Conservation (phyloP, 108 stramenopile species). For the Tribonema minus region DNA sequence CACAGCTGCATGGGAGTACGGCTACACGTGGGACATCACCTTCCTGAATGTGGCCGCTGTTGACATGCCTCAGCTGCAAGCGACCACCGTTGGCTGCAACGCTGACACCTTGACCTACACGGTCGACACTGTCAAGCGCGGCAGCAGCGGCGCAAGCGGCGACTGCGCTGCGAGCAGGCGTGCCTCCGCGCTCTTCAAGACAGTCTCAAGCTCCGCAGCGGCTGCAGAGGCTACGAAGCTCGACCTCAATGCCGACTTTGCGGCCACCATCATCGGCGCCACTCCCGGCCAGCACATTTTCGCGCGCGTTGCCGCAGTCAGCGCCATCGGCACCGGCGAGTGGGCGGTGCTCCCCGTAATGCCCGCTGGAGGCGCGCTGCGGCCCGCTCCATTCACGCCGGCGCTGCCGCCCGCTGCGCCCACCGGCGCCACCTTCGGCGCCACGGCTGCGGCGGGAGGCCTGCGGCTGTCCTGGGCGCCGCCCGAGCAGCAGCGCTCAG, state of each 20-base stretch:
- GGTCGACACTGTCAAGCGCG: neutral
- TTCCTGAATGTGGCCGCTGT: neutral
- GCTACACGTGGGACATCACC: slow-evolving; percentile 16
- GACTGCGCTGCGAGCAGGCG: neutral
- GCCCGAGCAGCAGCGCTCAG: neutral
- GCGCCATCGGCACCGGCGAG: neutral
- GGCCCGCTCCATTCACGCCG: neutral
- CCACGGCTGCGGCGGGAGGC: neutral
- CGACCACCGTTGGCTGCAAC: neutral
- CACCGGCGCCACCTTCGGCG: neutral
- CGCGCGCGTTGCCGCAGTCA: neutral
- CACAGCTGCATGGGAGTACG: slow-evolving; percentile 23
- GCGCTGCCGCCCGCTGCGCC: too few relatives aligned
- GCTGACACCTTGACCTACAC: neutral
- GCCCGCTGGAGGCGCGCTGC: too few relatives aligned
- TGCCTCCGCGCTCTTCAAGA: neutral
- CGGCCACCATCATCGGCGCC: neutral
- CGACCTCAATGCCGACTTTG: neutral
- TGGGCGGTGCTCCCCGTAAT: neutral
- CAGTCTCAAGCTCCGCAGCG: neutral
- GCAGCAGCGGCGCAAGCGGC: neutral
- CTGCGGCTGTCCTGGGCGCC: neutral
- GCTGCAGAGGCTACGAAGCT: too few relatives aligned
- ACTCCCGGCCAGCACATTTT: neutral
- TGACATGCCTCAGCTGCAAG: neutral